These are phyloP conservation scores for Copromyces sp. DNA, from an alignment of 495 filamentous ascomycete genomes.

Conservation along the genomic window DNA sequence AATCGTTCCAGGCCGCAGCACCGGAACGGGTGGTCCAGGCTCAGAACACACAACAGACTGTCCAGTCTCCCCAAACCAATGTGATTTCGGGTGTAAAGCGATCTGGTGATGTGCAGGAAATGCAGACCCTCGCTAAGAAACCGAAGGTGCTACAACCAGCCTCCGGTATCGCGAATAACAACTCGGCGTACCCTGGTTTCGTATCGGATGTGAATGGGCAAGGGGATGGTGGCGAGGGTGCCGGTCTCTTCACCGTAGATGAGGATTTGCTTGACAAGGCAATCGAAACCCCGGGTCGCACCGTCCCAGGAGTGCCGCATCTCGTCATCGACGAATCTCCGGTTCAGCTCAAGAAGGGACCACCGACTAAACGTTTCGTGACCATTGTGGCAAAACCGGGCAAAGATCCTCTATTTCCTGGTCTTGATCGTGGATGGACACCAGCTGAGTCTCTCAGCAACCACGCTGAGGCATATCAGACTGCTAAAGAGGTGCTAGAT, in stretches of 20 bases:
- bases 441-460: conserved; percentile 21
- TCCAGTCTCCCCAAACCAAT: neutral
- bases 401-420: conserved; percentile 17
- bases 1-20: neutral
- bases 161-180: neutral
- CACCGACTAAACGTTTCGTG: conserved; percentile 24
- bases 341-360: conserved; percentile 16
- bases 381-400: conserved; percentile 14
- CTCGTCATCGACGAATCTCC: conserved; percentile 15
- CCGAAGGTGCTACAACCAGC: conserved; percentile 7
- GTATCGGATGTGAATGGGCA: neutral
- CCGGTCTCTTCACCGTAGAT: conserved; percentile 8
- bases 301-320: conserved; percentile 15
- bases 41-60: conserved; percentile 5
- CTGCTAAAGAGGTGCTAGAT: conserved; percentile 12
- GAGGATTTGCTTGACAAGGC: conserved; percentile 6
- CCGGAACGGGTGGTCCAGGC: neutral
- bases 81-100: conserved; percentile 11
- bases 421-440: conserved; percentile 14
- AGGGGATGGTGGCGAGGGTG: neutral
- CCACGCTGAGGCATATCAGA: conserved; percentile 16
- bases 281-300: neutral
- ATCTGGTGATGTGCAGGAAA: conserved; percentile 4
- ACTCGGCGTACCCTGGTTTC: neutral
- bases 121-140: conserved; percentile 13